A percentile compares a stretch with the other conserved stretches of the same genome.
These are phyloP conservation scores for Eucalyptus coolabah DNA, from an alignment of 345 rosid genomes.

Conservation along the genomic window DNA sequence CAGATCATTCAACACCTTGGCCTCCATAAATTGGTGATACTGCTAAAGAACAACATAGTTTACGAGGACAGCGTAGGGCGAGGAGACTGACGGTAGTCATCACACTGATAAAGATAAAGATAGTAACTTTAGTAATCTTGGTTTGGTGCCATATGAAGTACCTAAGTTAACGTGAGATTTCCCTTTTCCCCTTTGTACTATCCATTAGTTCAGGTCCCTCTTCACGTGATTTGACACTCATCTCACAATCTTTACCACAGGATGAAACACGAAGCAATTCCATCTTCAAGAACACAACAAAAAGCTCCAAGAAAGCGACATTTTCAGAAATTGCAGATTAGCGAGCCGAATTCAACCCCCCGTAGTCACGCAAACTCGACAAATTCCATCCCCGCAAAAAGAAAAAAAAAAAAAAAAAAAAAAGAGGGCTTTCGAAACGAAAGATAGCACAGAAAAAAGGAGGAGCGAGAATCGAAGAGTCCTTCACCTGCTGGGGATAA, in stretches of 20 bases:
- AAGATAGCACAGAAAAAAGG: neutral
- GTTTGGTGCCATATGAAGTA: neutral
- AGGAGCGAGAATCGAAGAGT: neutral
- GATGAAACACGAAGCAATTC: neutral
- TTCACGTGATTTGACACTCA: neutral
- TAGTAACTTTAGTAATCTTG: neutral
- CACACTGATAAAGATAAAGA: neutral
- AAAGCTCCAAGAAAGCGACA: neutral
- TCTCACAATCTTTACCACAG: neutral
- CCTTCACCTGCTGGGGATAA: constrained; percentile 64
- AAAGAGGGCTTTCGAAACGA: neutral
- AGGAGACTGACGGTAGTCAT: neutral
- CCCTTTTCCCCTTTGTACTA: neutral
- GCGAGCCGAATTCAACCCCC: neutral
- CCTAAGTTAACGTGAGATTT: neutral
- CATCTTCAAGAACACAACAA: neutral
- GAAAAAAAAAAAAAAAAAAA: too few relatives aligned
- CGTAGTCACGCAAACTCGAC: neutral
- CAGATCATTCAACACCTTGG: too few relatives aligned
- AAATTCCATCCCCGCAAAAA: neutral
- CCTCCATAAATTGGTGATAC: too few relatives aligned
- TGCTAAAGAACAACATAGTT: neutral
- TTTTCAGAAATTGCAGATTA: neutral
- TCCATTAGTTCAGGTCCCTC: neutral
- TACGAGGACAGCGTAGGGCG: neutral